Conservation (phyloP, 176 grass and related monocot species). For the Avena atlantica region DNA sequence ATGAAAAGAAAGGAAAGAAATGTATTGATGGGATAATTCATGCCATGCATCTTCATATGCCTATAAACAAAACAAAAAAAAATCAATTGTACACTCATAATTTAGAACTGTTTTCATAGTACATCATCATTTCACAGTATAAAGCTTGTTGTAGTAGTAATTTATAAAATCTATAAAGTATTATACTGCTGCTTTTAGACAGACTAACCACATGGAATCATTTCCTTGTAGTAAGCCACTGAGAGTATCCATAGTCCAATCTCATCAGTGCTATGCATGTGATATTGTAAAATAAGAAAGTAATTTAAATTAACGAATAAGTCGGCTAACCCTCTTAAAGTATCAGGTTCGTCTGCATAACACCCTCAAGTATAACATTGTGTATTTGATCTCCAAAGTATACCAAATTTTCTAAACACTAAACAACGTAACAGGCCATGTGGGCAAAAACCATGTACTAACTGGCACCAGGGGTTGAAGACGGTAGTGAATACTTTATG, state of each 20-base stretch:
- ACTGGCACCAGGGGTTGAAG: background rate
- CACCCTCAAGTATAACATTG: background rate
- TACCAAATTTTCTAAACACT: background rate
- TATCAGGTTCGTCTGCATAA: slow-evolving; percentile 9
- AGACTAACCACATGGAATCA: background rate
- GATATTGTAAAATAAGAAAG: background rate
- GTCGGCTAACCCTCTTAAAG: background rate
- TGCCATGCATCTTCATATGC: background rate
- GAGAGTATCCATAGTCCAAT: background rate
- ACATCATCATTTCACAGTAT: background rate
- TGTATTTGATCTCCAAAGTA: background rate
- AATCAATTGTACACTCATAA: background rate
- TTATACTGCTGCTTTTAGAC: background rate
- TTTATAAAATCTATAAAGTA: too few species aligned
- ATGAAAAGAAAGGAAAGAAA: background rate
- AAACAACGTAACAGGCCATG: background rate
- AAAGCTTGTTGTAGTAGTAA: background rate
- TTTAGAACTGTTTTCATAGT: background rate
- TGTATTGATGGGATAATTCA: slow-evolving; percentile 10
- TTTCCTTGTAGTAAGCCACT: background rate
- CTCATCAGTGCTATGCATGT: background rate
- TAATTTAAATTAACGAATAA: background rate
- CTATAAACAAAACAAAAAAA: slow-evolving; percentile 20
- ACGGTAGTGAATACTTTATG: background rate
- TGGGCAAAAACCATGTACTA: background rate